Conservation (phyloP, 495 filamentous ascomycete species). For the Cairneyella variabilis region DNA sequence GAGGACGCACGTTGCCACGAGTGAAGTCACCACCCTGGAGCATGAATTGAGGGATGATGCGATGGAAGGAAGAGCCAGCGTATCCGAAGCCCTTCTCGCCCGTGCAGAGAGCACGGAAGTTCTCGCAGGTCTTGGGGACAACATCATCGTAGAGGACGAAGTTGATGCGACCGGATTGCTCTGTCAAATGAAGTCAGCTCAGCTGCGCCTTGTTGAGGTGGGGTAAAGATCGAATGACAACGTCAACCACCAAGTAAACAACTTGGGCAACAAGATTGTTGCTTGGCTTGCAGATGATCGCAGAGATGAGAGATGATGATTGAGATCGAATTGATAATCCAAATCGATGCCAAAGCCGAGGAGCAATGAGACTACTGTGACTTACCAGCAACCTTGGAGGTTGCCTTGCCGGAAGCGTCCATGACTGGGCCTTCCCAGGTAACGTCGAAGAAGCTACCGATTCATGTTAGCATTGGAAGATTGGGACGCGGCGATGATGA, state of each 20-base stretch:
- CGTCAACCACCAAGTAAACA: slow-evolving; percentile 5
- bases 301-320: not conserved
- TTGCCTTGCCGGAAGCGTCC: slow-evolving; percentile 50
- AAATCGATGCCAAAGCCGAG: too few relatives aligned
- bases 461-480: slow-evolving; percentile 6
- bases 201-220: slow-evolving; percentile 13
- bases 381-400: slow-evolving; percentile 59
- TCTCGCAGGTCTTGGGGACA: slow-evolving; percentile 88
- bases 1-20: slow-evolving; percentile 71
- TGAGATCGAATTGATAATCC: slow-evolving; percentile 15
- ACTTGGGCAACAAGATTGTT: not conserved
- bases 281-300: not conserved
- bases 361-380: slow-evolving; percentile 16
- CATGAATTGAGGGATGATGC: slow-evolving; percentile 96
- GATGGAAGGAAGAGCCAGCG: slow-evolving; percentile 59
- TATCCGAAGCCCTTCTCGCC: slow-evolving; percentile 85
- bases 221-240: slow-evolving; percentile 6
- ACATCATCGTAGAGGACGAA: slow-evolving; percentile 85
- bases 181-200: slow-evolving; percentile 38
- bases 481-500: not conserved
- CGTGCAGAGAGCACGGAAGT: slow-evolving; percentile 94
- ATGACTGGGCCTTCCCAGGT: slow-evolving; percentile 64
- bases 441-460: slow-evolving; percentile 55
- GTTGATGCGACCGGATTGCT: slow-evolving; percentile 74
- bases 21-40: slow-evolving; percentile 99